Conservation (phyloP, 1,139 yeast genomes). For the Pichia sp. region DNA sequence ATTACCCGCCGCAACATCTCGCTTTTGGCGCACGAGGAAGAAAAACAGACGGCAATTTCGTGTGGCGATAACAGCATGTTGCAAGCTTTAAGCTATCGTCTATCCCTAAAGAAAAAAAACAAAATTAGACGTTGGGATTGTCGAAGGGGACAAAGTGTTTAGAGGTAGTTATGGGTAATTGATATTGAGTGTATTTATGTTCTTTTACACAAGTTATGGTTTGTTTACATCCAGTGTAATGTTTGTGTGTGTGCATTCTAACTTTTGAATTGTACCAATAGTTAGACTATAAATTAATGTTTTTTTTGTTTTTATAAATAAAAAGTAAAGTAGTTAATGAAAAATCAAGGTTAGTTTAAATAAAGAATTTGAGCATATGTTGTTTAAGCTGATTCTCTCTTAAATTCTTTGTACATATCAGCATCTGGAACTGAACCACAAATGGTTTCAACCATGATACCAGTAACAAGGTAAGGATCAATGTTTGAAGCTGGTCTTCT, state of each 20-base stretch:
- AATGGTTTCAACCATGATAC: conserved; percentile 95
- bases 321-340: neutral
- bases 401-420: conserved; percentile 85
- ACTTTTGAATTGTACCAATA: neutral
- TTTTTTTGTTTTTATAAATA: neutral
- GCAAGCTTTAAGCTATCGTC: no score
- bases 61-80: neutral
- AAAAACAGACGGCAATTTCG: neutral
- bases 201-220: neutral
- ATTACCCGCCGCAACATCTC: no score
- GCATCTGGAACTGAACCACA: conserved; percentile 95
- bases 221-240: neutral
- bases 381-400: conserved; percentile 50
- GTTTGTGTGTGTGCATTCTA: neutral
- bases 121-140: no score
- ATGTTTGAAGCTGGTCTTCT: conserved; percentile 99
- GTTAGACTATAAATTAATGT: neutral
- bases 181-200: neutral
- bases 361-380: neutral
- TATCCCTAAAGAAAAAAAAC: no score
- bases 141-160: no score
- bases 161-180: no score
- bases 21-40: no score
- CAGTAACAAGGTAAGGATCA: conserved; percentile 97
- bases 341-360: neutral